These are phyloP conservation scores for Colletotrichum sp. DNA, from an alignment of 2,329 filamentous ascomycete genomes.

Conservation along the genomic window DNA sequence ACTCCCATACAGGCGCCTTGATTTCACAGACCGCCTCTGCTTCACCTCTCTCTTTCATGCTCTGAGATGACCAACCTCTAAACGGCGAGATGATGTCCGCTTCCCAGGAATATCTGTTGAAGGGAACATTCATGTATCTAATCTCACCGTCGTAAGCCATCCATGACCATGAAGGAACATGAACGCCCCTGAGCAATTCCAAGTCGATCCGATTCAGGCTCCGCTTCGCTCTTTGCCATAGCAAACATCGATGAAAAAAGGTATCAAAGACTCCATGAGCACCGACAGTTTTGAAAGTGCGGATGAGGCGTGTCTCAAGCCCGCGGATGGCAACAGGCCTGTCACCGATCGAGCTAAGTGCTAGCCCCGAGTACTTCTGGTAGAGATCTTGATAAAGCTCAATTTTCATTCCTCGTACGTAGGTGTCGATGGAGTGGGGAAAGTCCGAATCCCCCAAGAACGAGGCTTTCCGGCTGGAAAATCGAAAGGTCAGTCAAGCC, in stretches of 20 bases:
- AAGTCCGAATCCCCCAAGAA: background rate
- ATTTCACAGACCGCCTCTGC: background rate
- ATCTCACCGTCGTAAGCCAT: constrained; percentile 37
- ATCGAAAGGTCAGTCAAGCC: background rate
- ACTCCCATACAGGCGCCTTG: background rate
- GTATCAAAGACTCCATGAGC: background rate
- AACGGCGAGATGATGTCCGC: background rate
- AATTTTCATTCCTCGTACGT: background rate
- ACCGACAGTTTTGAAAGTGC: background rate
- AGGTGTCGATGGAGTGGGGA: background rate
- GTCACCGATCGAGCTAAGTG: background rate
- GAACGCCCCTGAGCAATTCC: background rate
- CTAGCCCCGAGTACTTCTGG: background rate
- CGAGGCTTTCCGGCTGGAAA: background rate
- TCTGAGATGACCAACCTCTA: background rate
- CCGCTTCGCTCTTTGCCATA: background rate
- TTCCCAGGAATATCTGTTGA: constrained; percentile 16
- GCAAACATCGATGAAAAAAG: background rate
- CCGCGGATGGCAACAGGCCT: background rate
- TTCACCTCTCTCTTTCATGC: background rate
- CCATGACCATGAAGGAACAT: constrained; percentile 38
- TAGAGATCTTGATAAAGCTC: background rate
- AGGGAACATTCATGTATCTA: constrained; percentile 26
- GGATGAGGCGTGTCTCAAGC: background rate
- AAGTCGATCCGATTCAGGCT: background rate